Base-by-base conservation (phyloP, 2,329 filamentous ascomycete species). In the Exserohilum turcica region DNA sequence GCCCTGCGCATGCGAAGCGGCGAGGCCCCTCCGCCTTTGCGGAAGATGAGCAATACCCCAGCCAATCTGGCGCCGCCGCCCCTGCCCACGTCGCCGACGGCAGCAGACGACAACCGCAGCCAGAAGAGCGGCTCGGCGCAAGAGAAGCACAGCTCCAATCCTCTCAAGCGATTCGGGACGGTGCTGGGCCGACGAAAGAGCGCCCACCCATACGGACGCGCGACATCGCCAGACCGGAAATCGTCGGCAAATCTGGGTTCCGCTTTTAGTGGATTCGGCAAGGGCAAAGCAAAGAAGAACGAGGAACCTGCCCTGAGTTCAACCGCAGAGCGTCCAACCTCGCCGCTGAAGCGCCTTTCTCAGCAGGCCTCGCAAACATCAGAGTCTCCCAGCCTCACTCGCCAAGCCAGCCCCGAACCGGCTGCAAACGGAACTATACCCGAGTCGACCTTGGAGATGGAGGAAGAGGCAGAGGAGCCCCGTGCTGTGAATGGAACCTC, bases 211-310 rank as follows among this genome's bases (percentile, higher is more conserved):
- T 76, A 76, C 60, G 77, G 57, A 42, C 64, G 61, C 49, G 59
- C 66, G 35, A 50, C 63, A 5, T 80, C 79, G 7, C 79, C 79
- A 4, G 80, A 82, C 48, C 71, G 74, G 80, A 90, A 73, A 81
- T 75, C 73, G 7, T 72, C 74, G 7, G 80, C 56, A 78, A 86
- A 74, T 52, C 36, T 87, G 83, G 68, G 83, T 78, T 52, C 82
- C 77, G 70, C 79, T 81, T 63, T 87, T 81, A 78, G 79, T 16
- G 80, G 82, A 1, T 88, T 91, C 65, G 83, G 84, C 32, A 82
- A 87, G 40, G 78, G 85, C 24, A 84, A 83, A 60, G 86, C 84
- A 61, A 88, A 86, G 68, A 86, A 90, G 52, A 83, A 84, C 19
- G 73, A 80, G 12, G 59, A 78, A 47, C 68, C 66, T 18, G 61